Conservation (phyloP, 2,329 filamentous ascomycete genomes). For the Colletotrichum tabaci region DNA sequence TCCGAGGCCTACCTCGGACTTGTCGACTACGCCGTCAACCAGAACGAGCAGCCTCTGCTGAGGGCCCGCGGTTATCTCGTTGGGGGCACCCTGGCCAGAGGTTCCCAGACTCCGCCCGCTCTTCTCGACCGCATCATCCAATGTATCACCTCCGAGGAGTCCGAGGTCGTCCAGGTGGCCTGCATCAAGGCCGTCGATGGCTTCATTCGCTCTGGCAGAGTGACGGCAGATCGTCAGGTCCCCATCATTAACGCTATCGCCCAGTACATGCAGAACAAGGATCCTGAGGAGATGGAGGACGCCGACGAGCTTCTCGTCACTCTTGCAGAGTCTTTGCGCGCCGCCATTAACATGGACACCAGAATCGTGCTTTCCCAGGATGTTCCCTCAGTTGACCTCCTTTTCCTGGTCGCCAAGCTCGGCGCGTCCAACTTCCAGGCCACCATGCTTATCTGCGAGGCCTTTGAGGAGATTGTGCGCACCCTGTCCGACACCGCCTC, state of each 20-base stretch:
- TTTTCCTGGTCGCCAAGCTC: slow-evolving; percentile 91
- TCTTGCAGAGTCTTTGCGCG: slow-evolving; percentile 86
- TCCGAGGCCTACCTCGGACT: slow-evolving; percentile 84
- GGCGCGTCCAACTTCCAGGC: slow-evolving; percentile 93
- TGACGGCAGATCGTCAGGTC: slow-evolving; percentile 70
- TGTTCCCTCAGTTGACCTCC: slow-evolving; percentile 81
- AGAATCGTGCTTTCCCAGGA: slow-evolving; percentile 80
- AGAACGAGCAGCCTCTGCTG: slow-evolving; percentile 80
- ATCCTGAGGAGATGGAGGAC: slow-evolving; percentile 86
- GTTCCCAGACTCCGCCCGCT: slow-evolving; percentile 73
- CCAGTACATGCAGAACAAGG: slow-evolving; percentile 83
- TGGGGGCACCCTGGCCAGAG: slow-evolving; percentile 83
- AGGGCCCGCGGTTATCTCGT: slow-evolving; percentile 90
- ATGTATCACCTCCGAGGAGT: slow-evolving; percentile 80
- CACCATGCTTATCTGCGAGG: slow-evolving; percentile 87
- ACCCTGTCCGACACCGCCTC: slow-evolving; percentile 76
- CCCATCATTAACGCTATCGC: slow-evolving; percentile 74
- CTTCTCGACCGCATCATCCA: slow-evolving; percentile 82
- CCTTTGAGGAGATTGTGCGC: slow-evolving; percentile 89
- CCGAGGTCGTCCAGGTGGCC: slow-evolving; percentile 92
- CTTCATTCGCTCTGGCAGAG: slow-evolving; percentile 69
- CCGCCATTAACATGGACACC: slow-evolving; percentile 86
- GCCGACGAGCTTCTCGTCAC: slow-evolving; percentile 94
- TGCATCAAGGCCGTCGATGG: slow-evolving; percentile 89
- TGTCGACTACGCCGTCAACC: slow-evolving; percentile 82